Evolutionary conservation across 2,329 filamentous ascomycete genomes (phyloP).

Genomic region (Tothia fuscella): DNA sequence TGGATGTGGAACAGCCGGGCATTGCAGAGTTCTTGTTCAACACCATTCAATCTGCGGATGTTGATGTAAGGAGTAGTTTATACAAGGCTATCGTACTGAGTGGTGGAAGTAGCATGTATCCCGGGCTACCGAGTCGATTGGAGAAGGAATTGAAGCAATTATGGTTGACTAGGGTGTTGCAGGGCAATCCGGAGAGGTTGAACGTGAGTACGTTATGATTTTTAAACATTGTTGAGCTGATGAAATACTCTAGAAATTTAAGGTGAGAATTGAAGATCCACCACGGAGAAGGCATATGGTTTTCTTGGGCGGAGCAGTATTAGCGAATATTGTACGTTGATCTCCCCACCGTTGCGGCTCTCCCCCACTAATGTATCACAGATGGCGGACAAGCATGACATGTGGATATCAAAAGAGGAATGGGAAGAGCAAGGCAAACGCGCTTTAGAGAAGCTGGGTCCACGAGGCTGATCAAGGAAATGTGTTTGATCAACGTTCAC

Average conservation of each 20-base stretch:
- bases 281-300: conserved; percentile 96
- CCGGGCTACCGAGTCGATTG: conserved; percentile 80
- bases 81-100: conserved; percentile 97
- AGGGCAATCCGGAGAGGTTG: conserved; percentile 83
- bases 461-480: too few species aligned
- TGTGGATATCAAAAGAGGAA: conserved; percentile 97
- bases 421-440: conserved; percentile 87
- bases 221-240: neutral
- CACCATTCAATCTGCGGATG: conserved; percentile 90
- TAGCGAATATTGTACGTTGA: conserved; percentile 70
- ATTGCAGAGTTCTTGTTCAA: conserved; percentile 98
- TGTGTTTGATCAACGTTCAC: too few species aligned
- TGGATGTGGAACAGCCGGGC: conserved; percentile 93
- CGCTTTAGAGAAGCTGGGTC: conserved; percentile 83
- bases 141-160: conserved; percentile 99
- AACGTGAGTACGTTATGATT: conserved; percentile 39
- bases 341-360: neutral
- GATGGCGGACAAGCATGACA: conserved; percentile 97
- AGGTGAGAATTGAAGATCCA: conserved; percentile 97
- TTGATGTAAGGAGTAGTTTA: conserved; percentile 83
- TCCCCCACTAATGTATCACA: conserved; percentile 19
- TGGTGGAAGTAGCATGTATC: conserved; percentile 98
- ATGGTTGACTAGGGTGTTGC: conserved; percentile 85
- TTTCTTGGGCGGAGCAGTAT: conserved; percentile 91
- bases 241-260: conserved; percentile 63